Base-by-base conservation (phyloP, 306 rosid species). In the Fagus sylvatica region DNA sequence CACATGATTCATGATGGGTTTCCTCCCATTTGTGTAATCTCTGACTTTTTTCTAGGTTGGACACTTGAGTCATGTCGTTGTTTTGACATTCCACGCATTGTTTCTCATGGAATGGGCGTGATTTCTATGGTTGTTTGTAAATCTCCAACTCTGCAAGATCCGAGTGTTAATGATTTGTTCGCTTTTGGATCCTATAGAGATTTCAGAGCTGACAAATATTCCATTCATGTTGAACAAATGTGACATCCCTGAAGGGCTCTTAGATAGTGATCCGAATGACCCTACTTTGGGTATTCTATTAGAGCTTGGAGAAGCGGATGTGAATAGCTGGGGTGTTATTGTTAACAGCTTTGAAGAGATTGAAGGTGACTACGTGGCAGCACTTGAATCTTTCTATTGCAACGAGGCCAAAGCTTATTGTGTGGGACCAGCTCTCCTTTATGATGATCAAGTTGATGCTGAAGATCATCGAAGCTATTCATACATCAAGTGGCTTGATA, bases 11-110 rank as follows among this genome's bases (percentile, higher is more conserved):
- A 66, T 0, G 33, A 37, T 19, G 54, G 41, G 1, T 22, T 17
- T 49, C 80, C 48, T 34, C 82, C 84, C 12, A 19, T 70, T 28
- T 77, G 80, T 22, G 85, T 81, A 4, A 57, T 84, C 53, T 84
- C 83, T 4, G 83, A 78, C 67, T 77, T 81, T 80, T 74, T 77
- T 12, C 48, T 77, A 0, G 17, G 78, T 2, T 84, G 79, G 73
- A 84, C 85, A 1, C 80, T 70, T 0, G 53, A 62, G 10, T 72
- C 43, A 2, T 77, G 85, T 51, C 67, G n/a, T 5, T 60, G 36
- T 3, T 77, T 74, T 9, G 74, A 51, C 0, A 64, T 84, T 46
- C 80, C 80, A 2, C 56, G 81, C 19, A 12, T 77, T 6, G 82
- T 76, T 33, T 77, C 46, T 53, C 74, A 80, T 32, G 85, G 76